Percentiles rank a stretch among this genome's conserved stretches.
These are phyloP conservation scores for Hypoxylon trugodes DNA, from an alignment of 495 filamentous ascomycete species.

Conservation along the genomic window DNA sequence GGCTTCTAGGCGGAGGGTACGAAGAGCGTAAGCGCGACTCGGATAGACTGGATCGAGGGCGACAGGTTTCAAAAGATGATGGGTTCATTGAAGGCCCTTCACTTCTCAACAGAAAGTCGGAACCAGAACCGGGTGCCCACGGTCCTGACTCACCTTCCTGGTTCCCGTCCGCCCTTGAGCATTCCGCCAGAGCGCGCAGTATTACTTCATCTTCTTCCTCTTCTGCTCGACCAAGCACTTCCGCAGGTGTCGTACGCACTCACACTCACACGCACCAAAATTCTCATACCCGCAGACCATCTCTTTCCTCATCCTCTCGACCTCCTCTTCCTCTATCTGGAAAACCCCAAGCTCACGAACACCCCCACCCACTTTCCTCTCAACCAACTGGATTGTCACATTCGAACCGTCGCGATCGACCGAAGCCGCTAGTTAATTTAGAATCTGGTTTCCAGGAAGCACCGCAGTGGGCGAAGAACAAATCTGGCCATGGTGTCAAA, in stretches of 20 bases:
- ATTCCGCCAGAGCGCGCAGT: constrained; percentile 48
- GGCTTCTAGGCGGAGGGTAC: constrained; percentile 55
- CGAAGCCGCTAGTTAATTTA: constrained; percentile 74
- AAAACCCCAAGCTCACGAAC: constrained; percentile 12
- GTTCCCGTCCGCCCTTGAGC: constrained; percentile 57
- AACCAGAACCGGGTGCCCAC: constrained; percentile 13
- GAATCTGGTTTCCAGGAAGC: constrained; percentile 77
- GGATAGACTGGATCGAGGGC: constrained; percentile 32
- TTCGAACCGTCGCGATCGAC: constrained; percentile 36
- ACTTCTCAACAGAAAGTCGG: constrained; percentile 53
- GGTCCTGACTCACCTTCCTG: constrained; percentile 45
- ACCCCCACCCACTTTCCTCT: constrained; percentile 28
- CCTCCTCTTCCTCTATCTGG: constrained; percentile 27
- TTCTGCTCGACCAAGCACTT: constrained; percentile 29
- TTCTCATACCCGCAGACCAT: constrained; percentile 26
- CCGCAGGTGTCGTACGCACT: constrained; percentile 23
- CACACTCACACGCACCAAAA: too few relatives aligned
- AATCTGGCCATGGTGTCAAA: constrained; percentile 72
- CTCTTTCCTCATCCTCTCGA: constrained; percentile 30
- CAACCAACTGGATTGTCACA: constrained; percentile 26
- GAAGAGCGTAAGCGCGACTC: constrained; percentile 49
- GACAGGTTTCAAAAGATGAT: constrained; percentile 31
- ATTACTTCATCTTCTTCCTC: constrained; percentile 18
- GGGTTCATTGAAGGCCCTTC: constrained; percentile 61
- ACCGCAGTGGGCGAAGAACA: constrained; percentile 68